phyloP scores from a whole-genome alignment of 371 early-diverging fungal genomes.

The Saksenaea vasiformis region DNA sequence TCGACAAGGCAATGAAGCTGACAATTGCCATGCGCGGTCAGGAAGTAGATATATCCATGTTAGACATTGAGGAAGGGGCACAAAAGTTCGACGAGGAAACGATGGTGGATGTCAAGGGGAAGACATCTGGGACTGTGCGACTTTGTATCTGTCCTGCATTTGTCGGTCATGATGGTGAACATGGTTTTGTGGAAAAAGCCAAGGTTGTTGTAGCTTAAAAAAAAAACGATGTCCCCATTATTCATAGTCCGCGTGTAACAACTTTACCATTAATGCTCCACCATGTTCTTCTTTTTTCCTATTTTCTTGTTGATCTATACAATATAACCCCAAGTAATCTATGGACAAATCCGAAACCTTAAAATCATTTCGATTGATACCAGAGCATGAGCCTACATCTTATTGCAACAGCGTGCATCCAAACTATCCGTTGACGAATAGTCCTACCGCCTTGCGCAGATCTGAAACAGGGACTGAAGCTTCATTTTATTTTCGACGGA shows the following conservation, averaged over 20 bases:
- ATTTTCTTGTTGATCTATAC: neutral
- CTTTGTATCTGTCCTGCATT: slow-evolving; percentile 38
- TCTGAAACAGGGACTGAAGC: neutral
- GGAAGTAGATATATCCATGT: slow-evolving; percentile 54
- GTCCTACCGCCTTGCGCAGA: neutral
- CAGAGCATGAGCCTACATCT: neutral
- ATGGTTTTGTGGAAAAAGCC: slow-evolving; percentile 48
- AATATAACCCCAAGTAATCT: neutral
- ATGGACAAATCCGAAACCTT: neutral
- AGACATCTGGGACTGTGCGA: slow-evolving; percentile 19
- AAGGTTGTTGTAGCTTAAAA: slow-evolving; percentile 40
- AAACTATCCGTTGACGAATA: neutral
- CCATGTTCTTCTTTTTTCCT: slow-evolving; percentile 7
- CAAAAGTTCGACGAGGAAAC: slow-evolving; percentile 35
- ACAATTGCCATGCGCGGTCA: slow-evolving; percentile 60
- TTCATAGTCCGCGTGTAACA: neutral
- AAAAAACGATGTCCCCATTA: slow-evolving; percentile 10
- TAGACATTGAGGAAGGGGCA: slow-evolving; percentile 48
- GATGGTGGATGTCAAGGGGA: slow-evolving; percentile 29
- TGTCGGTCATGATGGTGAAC: slow-evolving; percentile 26
- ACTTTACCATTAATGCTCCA: neutral
- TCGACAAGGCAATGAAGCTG: slow-evolving; percentile 55
- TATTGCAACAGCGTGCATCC: neutral
- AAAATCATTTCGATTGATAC: neutral
- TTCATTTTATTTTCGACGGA: neutral